A percentile compares a stretch with the other conserved stretches of the same genome.
These are phyloP conservation scores for Cordyceps militaris DNA, from an alignment of 2,329 filamentous ascomycete species.

Conservation along the genomic window DNA sequence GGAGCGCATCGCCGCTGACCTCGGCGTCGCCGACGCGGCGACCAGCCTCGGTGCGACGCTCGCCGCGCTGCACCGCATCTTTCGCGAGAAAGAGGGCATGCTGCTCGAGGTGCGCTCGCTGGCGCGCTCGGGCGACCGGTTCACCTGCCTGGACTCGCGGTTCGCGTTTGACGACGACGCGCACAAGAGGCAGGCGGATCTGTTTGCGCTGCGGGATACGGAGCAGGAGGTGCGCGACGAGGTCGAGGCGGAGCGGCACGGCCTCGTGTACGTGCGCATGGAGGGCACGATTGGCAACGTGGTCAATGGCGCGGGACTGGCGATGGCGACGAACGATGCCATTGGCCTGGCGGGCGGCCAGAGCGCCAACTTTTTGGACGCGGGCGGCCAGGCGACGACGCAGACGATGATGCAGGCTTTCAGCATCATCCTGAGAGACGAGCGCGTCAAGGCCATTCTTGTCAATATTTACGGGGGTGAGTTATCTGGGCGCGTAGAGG, in stretches of 20 bases:
- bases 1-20: slow-evolving; percentile 6
- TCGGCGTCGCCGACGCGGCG: slow-evolving; percentile 7
- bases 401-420: slow-evolving; percentile 75
- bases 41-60: slow-evolving; percentile 19
- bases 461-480: slow-evolving; percentile 49
- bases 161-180: slow-evolving; percentile 45
- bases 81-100: slow-evolving; percentile 40
- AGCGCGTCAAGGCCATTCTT: slow-evolving; percentile 59
- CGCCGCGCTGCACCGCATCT: slow-evolving; percentile 28
- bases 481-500: background rate
- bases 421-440: slow-evolving; percentile 63
- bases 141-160: slow-evolving; percentile 30
- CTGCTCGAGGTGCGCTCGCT: slow-evolving; percentile 37
- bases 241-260: slow-evolving; percentile 44
- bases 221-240: slow-evolving; percentile 28
- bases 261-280: slow-evolving; percentile 71
- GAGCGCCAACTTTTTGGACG: slow-evolving; percentile 82
- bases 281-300: slow-evolving; percentile 65
- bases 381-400: slow-evolving; percentile 78
- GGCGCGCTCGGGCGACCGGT: slow-evolving; percentile 22
- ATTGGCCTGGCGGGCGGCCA: slow-evolving; percentile 59
- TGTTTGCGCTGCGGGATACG: slow-evolving; percentile 32
- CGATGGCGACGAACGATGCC: slow-evolving; percentile 86
- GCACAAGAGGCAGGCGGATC: slow-evolving; percentile 29
- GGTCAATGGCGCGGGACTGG: slow-evolving; percentile 83